A percentile compares a stretch with the other conserved stretches of the same genome.
phyloP scores from a whole-genome alignment of 2,329 filamentous ascomycete genomes.

The Verticillium isaacii region DNA sequence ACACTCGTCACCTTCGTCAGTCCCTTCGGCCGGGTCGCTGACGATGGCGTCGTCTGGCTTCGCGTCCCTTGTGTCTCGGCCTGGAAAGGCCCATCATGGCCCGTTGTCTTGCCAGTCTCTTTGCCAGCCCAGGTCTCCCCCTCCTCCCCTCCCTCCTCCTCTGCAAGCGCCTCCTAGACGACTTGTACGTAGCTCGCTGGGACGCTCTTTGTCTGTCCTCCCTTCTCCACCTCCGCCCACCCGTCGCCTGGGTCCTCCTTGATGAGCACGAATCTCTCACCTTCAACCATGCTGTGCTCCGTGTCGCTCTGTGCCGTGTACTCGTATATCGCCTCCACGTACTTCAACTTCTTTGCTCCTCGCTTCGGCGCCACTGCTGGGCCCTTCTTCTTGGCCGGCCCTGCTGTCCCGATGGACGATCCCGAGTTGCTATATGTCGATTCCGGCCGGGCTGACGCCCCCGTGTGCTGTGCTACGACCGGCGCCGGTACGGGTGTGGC shows the following conservation, averaged over 20 bases:
- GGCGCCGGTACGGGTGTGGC: conserved; percentile 32
- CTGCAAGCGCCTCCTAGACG: conserved; percentile 39
- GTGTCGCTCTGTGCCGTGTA: conserved; percentile 81
- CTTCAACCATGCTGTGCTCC: conserved; percentile 87
- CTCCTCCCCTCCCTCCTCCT: background rate
- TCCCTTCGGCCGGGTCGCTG: background rate
- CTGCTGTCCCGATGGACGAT: conserved; percentile 52
- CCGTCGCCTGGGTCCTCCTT: conserved; percentile 87
- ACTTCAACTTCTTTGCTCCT: conserved; percentile 88
- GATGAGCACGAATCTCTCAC: conserved; percentile 86
- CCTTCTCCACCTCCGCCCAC: conserved; percentile 95
- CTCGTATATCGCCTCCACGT: conserved; percentile 89
- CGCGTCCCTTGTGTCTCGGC: background rate
- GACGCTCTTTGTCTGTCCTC: conserved; percentile 80
- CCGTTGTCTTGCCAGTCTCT: background rate
- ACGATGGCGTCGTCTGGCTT: background rate
- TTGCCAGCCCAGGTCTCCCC: background rate
- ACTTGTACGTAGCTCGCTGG: conserved; percentile 89
- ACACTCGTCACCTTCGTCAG: conserved; percentile 9
- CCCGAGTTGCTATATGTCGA: conserved; percentile 77
- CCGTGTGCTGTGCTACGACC: conserved; percentile 38
- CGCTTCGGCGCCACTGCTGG: conserved; percentile 86
- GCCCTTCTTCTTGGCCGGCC: conserved; percentile 71
- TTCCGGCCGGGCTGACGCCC: conserved; percentile 54
- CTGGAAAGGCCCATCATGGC: background rate